Base-by-base conservation (phyloP, 352 stramenopile species). In the Aphanomyces invadans region DNA sequence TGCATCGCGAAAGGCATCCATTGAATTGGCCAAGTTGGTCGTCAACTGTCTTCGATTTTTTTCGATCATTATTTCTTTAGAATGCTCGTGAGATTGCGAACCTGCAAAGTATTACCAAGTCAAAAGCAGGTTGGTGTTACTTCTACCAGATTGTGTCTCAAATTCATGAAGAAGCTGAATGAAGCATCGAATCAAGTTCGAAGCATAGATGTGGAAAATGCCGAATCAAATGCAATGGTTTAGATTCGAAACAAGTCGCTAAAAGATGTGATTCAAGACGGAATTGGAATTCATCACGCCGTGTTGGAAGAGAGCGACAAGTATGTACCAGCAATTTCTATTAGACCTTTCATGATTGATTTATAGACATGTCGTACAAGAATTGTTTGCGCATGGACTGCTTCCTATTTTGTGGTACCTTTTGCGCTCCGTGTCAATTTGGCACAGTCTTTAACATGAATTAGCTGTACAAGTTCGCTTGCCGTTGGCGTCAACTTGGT, bases 211-310 rank as follows among this genome's bases (percentile, higher is more conserved):
- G n/a, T n/a, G n/a, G n/a, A n/a, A n/a, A n/a, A n/a, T n/a, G n/a
- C n/a, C n/a, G n/a, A 25, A 19, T 28, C 25, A 11, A 25, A 31
- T 28, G 3, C 4, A 31, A 9, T 60, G 23, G 17, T 38, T n/a
- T 23, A 64, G 55, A 15, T 64, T 39, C 33, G 36, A 2, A 64
- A 64, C 38, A 46, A 10, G 9, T 32, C 55, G 15, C 55, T 64
- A 4, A 23, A 38, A 36, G 12, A 9, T n/a, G 33, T 38, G 15
- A 10, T 64, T 32, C 25, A 23, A 29, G 2, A 23, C 25, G 55
- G 55, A 17, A 64, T 64, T 64, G 55, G 55, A 17, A 38, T 64
- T 53, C 55, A 64, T 46, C 55, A 64, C 36, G 55, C 55, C 3
- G 55, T 23, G 17, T 28, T 64, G 3, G 4, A 49, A n/a, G 36